Base-by-base conservation (phyloP, 441 rosid genomes). In the Euphorbia celastroides region DNA sequence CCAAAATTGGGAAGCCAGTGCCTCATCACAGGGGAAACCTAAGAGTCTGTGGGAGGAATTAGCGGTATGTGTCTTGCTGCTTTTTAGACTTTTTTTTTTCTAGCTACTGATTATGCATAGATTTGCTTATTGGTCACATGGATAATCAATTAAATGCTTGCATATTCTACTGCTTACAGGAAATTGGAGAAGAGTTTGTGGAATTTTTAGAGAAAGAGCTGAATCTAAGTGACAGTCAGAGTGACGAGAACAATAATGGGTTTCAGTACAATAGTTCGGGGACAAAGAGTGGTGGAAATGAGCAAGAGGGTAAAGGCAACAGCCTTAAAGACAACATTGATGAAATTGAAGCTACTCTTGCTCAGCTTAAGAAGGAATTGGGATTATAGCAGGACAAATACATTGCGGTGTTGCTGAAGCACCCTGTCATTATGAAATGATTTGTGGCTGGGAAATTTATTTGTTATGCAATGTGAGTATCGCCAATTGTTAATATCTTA, bases 41-140 rank as follows among this genome's bases (percentile, higher is more conserved):
- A 94, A 86, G 82, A 88, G 96, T 82, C 86, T 94, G 23, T 94
- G 99, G 99, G 99, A 94, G 76, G 99, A 94, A 80, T 72, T 94
- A 67, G 83, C 90, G 70, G 97, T 91, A 82, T 66, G 88, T 5
- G 4, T 23, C 28, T 19, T 66, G 23, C 20, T 51, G 14, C 63
- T 59, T 64, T 31, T 41, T n/a, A n/a, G 17, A n/a, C 22, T 10
- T 44, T 64, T 48, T 16, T 30, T 7, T 48, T 14, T 19, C 42
- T 59, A 23, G 14, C 22, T 30, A 27, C 44, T 41, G 12, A 41
- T 41, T 41, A 2, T n/a, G 17, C 28, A 11, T 48, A 42, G 27
- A 9, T 27, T 34, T 0, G 17, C n/a, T 20, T 16, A 30, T 12
- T 0, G 3, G 27, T 26, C 17, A 32, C 10, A 20, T 61, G 64